phyloP scores from a whole-genome alignment of 2,329 filamentous ascomycete genomes.

The Kalmusia sp. region DNA sequence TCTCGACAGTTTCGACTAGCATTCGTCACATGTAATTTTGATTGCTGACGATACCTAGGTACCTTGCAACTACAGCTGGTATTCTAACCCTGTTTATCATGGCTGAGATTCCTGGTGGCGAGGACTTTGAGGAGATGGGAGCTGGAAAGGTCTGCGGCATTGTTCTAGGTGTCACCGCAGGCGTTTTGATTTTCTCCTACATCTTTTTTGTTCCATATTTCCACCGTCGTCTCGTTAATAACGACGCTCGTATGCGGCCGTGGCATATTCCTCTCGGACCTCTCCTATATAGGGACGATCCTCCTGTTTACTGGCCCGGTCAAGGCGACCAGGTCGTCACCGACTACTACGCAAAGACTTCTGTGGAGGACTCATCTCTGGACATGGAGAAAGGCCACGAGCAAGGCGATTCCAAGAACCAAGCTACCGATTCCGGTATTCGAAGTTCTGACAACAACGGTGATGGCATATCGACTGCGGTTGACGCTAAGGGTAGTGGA shows the following conservation, averaged over 20 bases:
- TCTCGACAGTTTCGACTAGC: background rate
- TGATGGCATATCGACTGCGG: conserved; percentile 4
- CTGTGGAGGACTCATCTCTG: background rate
- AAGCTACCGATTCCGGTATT: background rate
- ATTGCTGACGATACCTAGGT: conserved; percentile 25
- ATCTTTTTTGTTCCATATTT: conserved; percentile 22
- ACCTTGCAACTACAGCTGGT: conserved; percentile 55
- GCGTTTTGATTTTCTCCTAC: conserved; percentile 14
- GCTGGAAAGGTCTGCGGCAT: conserved; percentile 15
- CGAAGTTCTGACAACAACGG: background rate
- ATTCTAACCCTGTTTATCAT: conserved; percentile 65
- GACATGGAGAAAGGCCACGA: conserved; percentile 10
- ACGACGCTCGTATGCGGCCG: conserved; percentile 19
- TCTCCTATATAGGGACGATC: conserved; percentile 44
- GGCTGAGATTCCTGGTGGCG: conserved; percentile 45
- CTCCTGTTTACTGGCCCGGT: conserved; percentile 47
- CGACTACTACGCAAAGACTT: conserved; percentile 39
- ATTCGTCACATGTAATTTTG: background rate
- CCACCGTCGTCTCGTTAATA: conserved; percentile 16
- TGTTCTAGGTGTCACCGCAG: conserved; percentile 14
- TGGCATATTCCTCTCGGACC: conserved; percentile 40
- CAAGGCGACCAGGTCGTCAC: conserved; percentile 37
- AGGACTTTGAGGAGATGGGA: conserved; percentile 19
- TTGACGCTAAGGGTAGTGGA: background rate
- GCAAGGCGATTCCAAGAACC: background rate